Evolutionary conservation across 306 rosid genomes (phyloP).

Genomic region (Trifolium fragiferum): DNA sequence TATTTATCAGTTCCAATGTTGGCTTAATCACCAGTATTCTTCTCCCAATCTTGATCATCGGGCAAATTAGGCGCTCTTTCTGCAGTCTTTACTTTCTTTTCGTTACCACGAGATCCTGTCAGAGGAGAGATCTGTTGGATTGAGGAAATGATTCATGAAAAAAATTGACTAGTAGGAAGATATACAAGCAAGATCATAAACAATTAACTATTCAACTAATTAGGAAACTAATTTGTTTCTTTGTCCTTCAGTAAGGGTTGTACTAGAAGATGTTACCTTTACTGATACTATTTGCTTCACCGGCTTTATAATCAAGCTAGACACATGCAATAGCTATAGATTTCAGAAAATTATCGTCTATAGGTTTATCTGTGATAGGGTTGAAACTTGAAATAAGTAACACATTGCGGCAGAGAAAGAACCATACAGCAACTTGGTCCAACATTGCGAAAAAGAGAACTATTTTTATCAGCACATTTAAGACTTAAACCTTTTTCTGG

Average conservation of each 20-base stretch:
- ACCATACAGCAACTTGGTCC: slow-evolving; percentile 59
- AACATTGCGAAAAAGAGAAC: slow-evolving; percentile 53
- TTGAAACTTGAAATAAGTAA: slow-evolving; percentile 36
- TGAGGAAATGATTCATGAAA: slow-evolving; percentile 36
- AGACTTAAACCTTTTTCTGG: slow-evolving; percentile 74
- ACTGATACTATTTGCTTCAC: slow-evolving; percentile 50
- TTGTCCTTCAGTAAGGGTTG: background rate
- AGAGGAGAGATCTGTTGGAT: slow-evolving; percentile 43
- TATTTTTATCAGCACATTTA: slow-evolving; percentile 61
- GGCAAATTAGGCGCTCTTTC: slow-evolving; percentile 38
- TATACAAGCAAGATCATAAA: slow-evolving; percentile 15
- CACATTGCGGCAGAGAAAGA: slow-evolving; percentile 51
- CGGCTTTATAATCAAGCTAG: slow-evolving; percentile 43
- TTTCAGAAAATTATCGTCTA: slow-evolving; percentile 41
- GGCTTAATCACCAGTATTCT: slow-evolving; percentile 6
- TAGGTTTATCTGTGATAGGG: slow-evolving; percentile 47
- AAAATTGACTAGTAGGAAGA: slow-evolving; percentile 33
- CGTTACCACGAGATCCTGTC: slow-evolving; percentile 53
- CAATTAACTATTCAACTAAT: slow-evolving; percentile 4
- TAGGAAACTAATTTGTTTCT: too few relatives aligned
- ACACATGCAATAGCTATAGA: slow-evolving; percentile 36
- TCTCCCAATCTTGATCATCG: slow-evolving; percentile 35
- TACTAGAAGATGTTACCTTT: slow-evolving; percentile 21
- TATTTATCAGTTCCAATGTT: slow-evolving; percentile 39
- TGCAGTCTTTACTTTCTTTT: slow-evolving; percentile 43